phyloP scores from a whole-genome alignment of 257 asterid genomes.

The Solanum chilense region DNA sequence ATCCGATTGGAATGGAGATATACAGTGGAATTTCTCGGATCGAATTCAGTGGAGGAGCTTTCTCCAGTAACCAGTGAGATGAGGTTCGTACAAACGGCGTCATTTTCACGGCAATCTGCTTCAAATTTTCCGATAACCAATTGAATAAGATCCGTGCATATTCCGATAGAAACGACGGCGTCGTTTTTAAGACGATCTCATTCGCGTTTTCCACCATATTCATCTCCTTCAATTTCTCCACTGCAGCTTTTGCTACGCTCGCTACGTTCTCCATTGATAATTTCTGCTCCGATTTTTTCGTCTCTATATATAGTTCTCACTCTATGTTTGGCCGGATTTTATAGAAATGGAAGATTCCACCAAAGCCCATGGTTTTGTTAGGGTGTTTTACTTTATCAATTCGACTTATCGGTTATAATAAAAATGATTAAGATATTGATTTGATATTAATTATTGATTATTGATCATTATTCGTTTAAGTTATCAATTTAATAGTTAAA shows the following conservation, averaged over 20 bases:
- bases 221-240: constrained; percentile 11
- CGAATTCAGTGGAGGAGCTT: background rate
- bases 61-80: background rate
- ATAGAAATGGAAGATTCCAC: no score
- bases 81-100: background rate
- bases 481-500: no score
- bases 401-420: no score
- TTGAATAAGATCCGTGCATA: background rate
- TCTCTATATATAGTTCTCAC: no score
- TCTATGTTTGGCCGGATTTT: no score
- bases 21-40: background rate
- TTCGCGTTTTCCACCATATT: background rate
- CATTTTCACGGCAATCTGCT: background rate
- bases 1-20: background rate
- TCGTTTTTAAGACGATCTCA: background rate
- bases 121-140: background rate
- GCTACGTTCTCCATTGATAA: background rate
- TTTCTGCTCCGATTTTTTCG: no score
- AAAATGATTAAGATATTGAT: no score
- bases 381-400: no score
- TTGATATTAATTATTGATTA: no score
- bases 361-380: no score
- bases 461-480: no score
- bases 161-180: background rate
- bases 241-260: background rate